These are phyloP conservation scores for Cystofilobasidium macerans DNA, from an alignment of 768 basidiomycete genomes.

Conservation along the genomic window DNA sequence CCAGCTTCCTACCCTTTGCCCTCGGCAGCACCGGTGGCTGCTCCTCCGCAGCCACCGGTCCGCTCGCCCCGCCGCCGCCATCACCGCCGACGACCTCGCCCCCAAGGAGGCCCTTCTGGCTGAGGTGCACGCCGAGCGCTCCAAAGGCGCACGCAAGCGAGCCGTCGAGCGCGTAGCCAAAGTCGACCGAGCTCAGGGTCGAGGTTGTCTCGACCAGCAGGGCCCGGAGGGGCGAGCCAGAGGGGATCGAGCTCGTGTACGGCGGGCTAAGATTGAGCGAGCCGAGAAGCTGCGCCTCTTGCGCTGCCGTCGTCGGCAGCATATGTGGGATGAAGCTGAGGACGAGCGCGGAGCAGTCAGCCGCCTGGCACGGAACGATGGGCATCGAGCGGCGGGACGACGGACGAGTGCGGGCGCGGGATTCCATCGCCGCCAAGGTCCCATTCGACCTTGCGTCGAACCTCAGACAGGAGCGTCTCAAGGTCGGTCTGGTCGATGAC, in stretches of 20 bases:
- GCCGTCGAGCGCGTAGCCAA: conserved; percentile 40
- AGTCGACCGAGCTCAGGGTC: conserved; percentile 58
- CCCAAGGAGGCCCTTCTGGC: conserved; percentile 41
- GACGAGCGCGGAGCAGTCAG: neutral
- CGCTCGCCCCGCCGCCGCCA: conserved; percentile 17
- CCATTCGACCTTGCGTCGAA: conserved; percentile 24
- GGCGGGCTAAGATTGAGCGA: conserved; percentile 33
- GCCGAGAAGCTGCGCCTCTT: conserved; percentile 58
- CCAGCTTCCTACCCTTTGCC: conserved; percentile 49
- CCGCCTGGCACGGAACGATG: too few species aligned
- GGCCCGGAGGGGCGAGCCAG: conserved; percentile 48
- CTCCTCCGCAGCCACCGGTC: too few species aligned
- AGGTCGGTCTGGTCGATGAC: conserved; percentile 26
- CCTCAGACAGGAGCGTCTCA: conserved; percentile 12
- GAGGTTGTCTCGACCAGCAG: conserved; percentile 60
- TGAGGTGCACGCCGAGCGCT: conserved; percentile 53
- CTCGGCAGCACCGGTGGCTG: conserved; percentile 28
- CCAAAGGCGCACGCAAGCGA: conserved; percentile 67
- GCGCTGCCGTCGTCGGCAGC: conserved; percentile 56
- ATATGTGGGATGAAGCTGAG: conserved; percentile 60
- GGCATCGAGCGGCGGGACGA: neutral
- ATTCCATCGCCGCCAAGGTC: conserved; percentile 20
- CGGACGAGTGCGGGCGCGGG: conserved; percentile 18
- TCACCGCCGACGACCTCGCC: conserved; percentile 34
- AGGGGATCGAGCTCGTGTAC: conserved; percentile 36